These are phyloP conservation scores for Warburgia ugandensis DNA, from an alignment of 164 flowering plant genomes.

Conservation along the genomic window DNA sequence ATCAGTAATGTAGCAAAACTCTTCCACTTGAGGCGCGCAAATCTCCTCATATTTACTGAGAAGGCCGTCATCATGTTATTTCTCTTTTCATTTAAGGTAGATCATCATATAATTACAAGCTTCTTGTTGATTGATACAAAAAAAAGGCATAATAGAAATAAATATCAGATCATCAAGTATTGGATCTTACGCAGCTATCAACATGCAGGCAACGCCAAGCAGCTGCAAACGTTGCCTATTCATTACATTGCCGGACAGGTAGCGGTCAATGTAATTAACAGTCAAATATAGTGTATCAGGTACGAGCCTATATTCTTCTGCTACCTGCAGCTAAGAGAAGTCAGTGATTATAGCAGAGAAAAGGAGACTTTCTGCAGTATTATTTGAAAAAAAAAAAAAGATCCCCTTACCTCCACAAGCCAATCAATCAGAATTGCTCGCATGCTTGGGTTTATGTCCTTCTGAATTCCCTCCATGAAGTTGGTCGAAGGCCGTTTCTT, in stretches of 20 bases:
- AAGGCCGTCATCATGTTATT: too few species aligned
- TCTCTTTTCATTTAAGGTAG: too few species aligned
- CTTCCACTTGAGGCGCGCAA: constrained; percentile 97
- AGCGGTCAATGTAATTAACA: constrained; percentile 86
- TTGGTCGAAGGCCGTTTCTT: constrained; percentile 86
- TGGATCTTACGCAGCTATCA: constrained; percentile 88
- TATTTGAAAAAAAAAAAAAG: not conserved
- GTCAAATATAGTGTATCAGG: constrained; percentile 93
- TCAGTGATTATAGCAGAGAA: not conserved
- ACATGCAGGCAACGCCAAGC: constrained; percentile 97
- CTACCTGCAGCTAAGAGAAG: constrained; percentile 43
- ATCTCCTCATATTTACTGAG: constrained; percentile 95
- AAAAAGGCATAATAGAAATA: not conserved
- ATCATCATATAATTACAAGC: not conserved
- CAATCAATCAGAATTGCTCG: constrained; percentile 86
- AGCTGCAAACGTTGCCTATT: constrained; percentile 75
- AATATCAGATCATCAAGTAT: not conserved
- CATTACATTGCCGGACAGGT: constrained; percentile 81
- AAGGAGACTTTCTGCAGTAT: too few species aligned
- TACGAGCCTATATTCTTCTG: constrained; percentile 94
- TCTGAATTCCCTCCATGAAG: constrained; percentile 83
- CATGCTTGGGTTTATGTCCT: constrained; percentile 86
- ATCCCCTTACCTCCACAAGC: constrained; percentile 82
- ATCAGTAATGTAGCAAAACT: constrained; percentile 94
- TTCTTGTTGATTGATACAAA: not conserved